Conservation (phyloP, 192 early-diverging fungal species). For the Hyaloraphidium curvatum region DNA sequence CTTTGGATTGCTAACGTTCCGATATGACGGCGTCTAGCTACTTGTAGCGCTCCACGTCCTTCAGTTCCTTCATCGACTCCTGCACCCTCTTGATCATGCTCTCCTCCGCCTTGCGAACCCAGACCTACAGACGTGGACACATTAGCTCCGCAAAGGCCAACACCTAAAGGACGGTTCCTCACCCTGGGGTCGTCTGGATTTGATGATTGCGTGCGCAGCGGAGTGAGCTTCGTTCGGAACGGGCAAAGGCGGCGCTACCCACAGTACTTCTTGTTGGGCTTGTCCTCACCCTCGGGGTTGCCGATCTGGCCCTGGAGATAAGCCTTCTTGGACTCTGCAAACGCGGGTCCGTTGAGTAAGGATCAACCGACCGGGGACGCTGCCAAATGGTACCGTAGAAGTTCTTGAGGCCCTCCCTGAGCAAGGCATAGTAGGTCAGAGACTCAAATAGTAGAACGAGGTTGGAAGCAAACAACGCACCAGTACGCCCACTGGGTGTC, state of each 20-base stretch:
- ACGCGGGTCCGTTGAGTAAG: too few species aligned
- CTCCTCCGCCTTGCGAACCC: slow-evolving; percentile 78
- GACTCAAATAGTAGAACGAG: too few species aligned
- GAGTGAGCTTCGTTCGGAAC: not conserved
- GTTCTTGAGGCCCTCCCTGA: slow-evolving; percentile 58
- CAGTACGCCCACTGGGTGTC: slow-evolving; percentile 97
- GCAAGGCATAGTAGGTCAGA: too few species aligned
- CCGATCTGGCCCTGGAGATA: slow-evolving; percentile 85
- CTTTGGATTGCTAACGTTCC: too few species aligned
- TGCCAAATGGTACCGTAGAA: too few species aligned
- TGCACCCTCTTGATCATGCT: slow-evolving; percentile 63
- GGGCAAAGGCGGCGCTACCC: not conserved
- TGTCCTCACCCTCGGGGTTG: slow-evolving; percentile 84
- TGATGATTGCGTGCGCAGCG: slow-evolving; percentile 31
- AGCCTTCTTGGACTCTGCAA: slow-evolving; percentile 67
- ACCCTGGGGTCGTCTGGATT: slow-evolving; percentile 95
- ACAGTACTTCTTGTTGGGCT: slow-evolving; percentile 26
- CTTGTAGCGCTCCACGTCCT: too few species aligned
- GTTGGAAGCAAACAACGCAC: too few species aligned
- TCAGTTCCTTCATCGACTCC: slow-evolving; percentile 57
- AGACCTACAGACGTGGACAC: too few species aligned
- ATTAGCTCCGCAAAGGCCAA: too few species aligned
- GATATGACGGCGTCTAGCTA: too few species aligned
- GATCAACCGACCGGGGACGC: too few species aligned
- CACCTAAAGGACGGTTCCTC: too few species aligned